These are phyloP conservation scores for Teunomyces aglyptinius DNA, from an alignment of 805 yeast species.

Conservation along the genomic window DNA sequence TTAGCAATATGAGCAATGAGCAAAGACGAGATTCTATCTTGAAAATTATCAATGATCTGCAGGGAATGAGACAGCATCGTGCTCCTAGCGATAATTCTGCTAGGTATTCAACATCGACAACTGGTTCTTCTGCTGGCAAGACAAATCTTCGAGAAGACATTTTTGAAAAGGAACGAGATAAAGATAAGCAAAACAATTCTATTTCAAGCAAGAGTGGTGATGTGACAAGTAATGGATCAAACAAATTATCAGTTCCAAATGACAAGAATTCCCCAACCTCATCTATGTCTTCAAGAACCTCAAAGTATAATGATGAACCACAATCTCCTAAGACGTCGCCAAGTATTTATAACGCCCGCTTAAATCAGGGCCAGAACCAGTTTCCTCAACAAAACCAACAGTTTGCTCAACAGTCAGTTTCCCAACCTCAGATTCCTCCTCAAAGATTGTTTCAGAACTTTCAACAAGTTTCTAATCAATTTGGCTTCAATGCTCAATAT, in stretches of 20 bases:
- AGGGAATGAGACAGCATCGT: conserved; percentile 12
- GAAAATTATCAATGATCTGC: conserved; percentile 36
- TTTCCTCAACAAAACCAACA: conserved; percentile 7
- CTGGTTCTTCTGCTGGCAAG: conserved; percentile 4
- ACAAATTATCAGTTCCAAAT: conserved; percentile 10
- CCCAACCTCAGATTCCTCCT: conserved; percentile 2
- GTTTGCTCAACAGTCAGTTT: conserved; percentile 4
- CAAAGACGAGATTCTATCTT: conserved; percentile 41
- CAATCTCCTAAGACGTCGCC: conserved; percentile 44
- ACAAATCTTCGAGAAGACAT: conserved; percentile 37
- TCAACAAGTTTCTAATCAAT: conserved; percentile 8
- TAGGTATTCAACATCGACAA: not conserved
- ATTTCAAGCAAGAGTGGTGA: not conserved
- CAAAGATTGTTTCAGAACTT: conserved; percentile 5
- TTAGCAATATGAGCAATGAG: conserved; percentile 37
- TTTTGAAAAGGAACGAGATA: conserved; percentile 22
- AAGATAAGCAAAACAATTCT: not conserved
- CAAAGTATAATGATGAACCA: conserved; percentile 33
- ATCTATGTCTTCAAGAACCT: conserved; percentile 32
- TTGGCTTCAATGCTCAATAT: not conserved
- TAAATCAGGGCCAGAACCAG: conserved; percentile 9
- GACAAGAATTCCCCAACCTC: conserved; percentile 33
- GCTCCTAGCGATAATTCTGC: conserved; percentile 4
- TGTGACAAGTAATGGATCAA: conserved; percentile 1
- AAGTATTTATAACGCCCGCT: conserved; percentile 9